Conservation (phyloP, 257 asterid genomes). For the Thymus quinquecostatus region DNA sequence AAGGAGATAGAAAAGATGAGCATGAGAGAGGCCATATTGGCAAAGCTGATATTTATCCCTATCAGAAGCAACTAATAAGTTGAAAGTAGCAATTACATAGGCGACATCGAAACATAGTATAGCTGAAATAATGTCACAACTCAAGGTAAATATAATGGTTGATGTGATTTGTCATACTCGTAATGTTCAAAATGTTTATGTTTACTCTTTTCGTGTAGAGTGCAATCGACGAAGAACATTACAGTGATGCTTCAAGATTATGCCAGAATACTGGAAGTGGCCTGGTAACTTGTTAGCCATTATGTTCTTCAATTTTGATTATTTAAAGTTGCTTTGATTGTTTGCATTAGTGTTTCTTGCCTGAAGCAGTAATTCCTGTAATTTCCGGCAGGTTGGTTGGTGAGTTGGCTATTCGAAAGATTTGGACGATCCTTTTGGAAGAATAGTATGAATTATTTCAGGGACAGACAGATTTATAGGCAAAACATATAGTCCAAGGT, state of each 20-base stretch:
- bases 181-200: constrained; percentile 4
- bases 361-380: no score
- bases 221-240: no score
- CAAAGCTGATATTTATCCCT: no score
- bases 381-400: constrained; percentile 85
- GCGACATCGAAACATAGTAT: constrained; percentile 73
- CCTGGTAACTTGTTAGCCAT: no score
- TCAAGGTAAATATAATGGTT: constrained; percentile 55
- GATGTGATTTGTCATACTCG: constrained; percentile 20
- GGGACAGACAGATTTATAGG: constrained; percentile 91
- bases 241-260: no score
- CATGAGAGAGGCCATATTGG: no score
- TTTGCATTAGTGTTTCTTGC: no score
- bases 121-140: constrained; percentile 70
- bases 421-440: constrained; percentile 91
- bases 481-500: constrained; percentile 93
- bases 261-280: no score
- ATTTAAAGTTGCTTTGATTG: no score
- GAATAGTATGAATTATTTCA: constrained; percentile 76
- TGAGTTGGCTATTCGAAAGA: constrained; percentile 96
- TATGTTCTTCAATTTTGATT: no score
- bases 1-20: no score
- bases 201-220: not conserved
- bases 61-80: constrained; percentile 64
- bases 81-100: constrained; percentile 70